phyloP scores from a whole-genome alignment of 2,329 filamentous ascomycete genomes.

The Phaeophleospora eucalypticola region DNA sequence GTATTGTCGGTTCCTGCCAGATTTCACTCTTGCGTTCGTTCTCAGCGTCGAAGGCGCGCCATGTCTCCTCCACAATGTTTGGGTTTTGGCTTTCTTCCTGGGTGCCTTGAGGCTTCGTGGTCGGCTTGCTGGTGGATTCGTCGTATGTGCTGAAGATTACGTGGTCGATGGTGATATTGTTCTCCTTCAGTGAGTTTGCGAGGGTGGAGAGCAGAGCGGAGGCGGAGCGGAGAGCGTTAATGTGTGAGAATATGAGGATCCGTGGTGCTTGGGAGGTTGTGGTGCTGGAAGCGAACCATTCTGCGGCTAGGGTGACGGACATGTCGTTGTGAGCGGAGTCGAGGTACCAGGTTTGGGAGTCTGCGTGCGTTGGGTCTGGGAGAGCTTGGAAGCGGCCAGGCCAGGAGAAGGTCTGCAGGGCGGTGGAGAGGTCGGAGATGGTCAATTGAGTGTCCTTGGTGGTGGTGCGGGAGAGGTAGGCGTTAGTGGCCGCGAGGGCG shows the following conservation, averaged over 20 bases:
- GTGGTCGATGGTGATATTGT: slow-evolving; percentile 15
- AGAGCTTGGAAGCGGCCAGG: slow-evolving; percentile 25
- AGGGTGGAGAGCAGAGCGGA: slow-evolving; percentile 16
- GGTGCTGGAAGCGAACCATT: slow-evolving; percentile 35
- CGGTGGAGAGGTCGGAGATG: not conserved
- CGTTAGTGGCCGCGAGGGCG: slow-evolving; percentile 44
- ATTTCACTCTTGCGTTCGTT: slow-evolving; percentile 3
- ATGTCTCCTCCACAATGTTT: slow-evolving; percentile 3
- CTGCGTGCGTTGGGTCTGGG: slow-evolving; percentile 1
- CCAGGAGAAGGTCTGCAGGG: slow-evolving; percentile 19
- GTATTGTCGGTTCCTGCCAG: slow-evolving; percentile 16
- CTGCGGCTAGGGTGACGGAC: slow-evolving; percentile 36
- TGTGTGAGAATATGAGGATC: slow-evolving; percentile 26
- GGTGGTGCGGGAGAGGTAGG: no score
- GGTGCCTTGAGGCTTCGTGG: no score
- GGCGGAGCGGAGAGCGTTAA: slow-evolving; percentile 24
- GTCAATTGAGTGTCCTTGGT: no score
- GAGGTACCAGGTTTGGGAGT: slow-evolving; percentile 35
- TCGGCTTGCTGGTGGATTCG: no score
- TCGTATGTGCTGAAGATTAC: slow-evolving; percentile 27
- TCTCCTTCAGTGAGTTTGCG: slow-evolving; percentile 11
- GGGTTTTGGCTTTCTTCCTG: not conserved
- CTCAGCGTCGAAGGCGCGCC: slow-evolving; percentile 7
- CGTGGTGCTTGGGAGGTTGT: not conserved
- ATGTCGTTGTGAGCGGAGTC: slow-evolving; percentile 44